Evolutionary conservation across 148 eudicot genomes (phyloP).

Genomic region (Silene uniflora): DNA sequence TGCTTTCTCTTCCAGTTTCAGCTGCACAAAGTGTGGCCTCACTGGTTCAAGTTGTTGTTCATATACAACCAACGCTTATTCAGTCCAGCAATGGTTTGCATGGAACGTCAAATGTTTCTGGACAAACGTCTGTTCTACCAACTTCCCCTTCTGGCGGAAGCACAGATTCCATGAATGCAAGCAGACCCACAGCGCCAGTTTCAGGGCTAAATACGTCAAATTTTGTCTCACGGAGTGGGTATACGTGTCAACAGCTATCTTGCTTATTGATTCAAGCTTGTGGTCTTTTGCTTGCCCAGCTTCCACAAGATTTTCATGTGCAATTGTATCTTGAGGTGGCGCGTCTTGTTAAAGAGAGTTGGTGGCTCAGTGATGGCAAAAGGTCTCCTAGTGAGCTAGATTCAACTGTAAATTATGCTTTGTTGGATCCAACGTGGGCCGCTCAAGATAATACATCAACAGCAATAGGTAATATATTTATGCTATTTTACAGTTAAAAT

Average conservation of each 20-base stretch:
- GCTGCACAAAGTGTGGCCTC: conserved; percentile 80
- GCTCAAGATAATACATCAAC: conserved; percentile 97
- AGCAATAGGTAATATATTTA: conserved; percentile 58
- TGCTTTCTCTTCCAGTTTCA: conserved; percentile 83
- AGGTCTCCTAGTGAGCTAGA: conserved; percentile 74
- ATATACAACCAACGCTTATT: conserved; percentile 87
- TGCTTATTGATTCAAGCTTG: conserved; percentile 98
- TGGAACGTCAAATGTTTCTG: conserved; percentile 53
- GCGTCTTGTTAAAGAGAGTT: conserved; percentile 81
- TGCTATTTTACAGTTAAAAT: background rate
- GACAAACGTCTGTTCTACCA: conserved; percentile 71
- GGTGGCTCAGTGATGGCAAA: conserved; percentile 88
- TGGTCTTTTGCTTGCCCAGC: conserved; percentile 93
- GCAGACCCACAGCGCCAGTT: conserved; percentile 52
- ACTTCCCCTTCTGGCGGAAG: conserved; percentile 99
- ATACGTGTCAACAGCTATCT: conserved; percentile 84
- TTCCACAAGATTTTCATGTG: conserved; percentile 80
- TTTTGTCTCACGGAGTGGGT: conserved; percentile 87
- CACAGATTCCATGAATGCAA: conserved; percentile 84
- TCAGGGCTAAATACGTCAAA: conserved; percentile 69
- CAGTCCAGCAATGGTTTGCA: conserved; percentile 77
- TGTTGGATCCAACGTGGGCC: conserved; percentile 93
- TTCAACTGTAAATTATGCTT: conserved; percentile 90
- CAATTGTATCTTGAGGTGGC: conserved; percentile 86
- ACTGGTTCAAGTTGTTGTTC: conserved; percentile 76